Evolutionary conservation across 345 rosid species (phyloP), one percentile per base, ranked within the genome.

Genomic region (Ceriops tagal): DNA sequence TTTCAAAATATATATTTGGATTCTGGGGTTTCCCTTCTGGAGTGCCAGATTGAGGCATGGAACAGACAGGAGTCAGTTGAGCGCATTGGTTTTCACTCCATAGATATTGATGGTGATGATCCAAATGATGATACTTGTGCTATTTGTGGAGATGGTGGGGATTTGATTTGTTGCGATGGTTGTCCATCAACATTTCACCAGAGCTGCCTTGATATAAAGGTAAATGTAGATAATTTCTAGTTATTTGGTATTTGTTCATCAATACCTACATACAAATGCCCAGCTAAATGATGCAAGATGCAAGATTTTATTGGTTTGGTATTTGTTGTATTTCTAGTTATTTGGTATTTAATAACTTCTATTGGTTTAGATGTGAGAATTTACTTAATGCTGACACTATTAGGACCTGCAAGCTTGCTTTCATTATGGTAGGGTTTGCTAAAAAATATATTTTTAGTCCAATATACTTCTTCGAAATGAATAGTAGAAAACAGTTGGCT

Each of bases 1-100:
- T 77, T 77, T 77, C 80, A 77, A 68, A 77, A 77, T 67, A 77
- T 72, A 71, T 77, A 51, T 64, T 66, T 77, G n/a, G 80, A 77
- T 19, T 77, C 80, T 46, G 76, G 80, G 53, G 51, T 49, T 72
- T 77, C 80, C 24, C 76, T 77, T 63, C 47, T 77, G 61, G 80
- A 77, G 15, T 77, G 80, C 61, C 80, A 77, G 80, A 59, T 77
- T 58, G 73, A 77, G 35, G 76, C 80, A 56, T 72, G 76, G 80
- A 77, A 67, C 43, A 71, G 65, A 62, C 73, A 62, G 66, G 80
- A 71, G 32, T 68, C 76, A 10, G 46, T 52, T 21, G 72, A 62
- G 65, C 34, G 22, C 46, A 68, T 58, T 49, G 80, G 76, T 62
- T 72, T 77, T 68, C 76, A 71, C 43, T 52, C 66, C 13, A 69